Base-by-base conservation (phyloP, 306 rosid species). In the Sicyos baderoa region DNA sequence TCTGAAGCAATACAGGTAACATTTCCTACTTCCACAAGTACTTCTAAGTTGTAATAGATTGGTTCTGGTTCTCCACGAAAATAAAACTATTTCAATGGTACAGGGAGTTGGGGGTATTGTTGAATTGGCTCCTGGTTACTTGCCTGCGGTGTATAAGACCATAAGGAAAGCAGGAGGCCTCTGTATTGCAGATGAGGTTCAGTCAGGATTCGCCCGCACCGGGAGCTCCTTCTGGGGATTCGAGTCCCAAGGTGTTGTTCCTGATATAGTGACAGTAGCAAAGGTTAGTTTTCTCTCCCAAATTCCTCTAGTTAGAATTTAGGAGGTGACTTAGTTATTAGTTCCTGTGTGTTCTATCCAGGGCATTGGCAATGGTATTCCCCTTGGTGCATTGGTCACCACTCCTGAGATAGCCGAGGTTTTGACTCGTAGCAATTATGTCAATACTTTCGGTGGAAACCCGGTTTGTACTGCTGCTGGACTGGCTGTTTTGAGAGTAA, bases 291-390 rank as follows among this genome's bases (percentile, higher is more conserved):
- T n/a, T 35, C 67, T 9, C 48, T 59, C 17, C 68, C 50, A 21
- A 54, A 54, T 54, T 17, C 21, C 25, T 17, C 1, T 17, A 29
- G 35, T 29, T 29, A 1, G 35, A 29, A 7, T 62, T 62, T 62
- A 62, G 29, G 69, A 27, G 5, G 13, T 54, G 74, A 19, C 35
- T n/a, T 9, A 72, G 29, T 22, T 8, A 16, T 37, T 44, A 40
- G 74, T 79, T 59, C 44, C 55, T 72, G 3, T 55, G 54, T 79
- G 83, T 18, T 7, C 55, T 84, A 27, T 59, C 48, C 79, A 89
- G 99, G 86, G 94, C 53, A 86, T 93, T 82, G 99, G 99, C 73
- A 93, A 93, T 82, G 99, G 99, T n/a, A 85, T 85, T 76, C 98
- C 98, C 47, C 88, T 93, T 32, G 98, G 98, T 72, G 98, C 98